phyloP scores from a whole-genome alignment of 371 early-diverging fungal species.

The Mucor circinelloides region DNA sequence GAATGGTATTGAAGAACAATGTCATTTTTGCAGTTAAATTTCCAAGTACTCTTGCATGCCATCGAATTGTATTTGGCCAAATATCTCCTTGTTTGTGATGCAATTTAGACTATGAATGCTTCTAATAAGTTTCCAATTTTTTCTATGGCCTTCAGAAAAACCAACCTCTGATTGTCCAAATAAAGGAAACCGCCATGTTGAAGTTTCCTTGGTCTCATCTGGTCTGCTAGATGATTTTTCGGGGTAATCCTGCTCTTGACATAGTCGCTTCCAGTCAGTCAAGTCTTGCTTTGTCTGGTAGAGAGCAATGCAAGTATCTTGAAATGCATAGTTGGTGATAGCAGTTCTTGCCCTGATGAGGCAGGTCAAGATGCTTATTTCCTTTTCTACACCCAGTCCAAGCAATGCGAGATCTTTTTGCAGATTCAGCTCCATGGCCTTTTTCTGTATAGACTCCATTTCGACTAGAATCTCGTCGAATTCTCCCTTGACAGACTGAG shows the following conservation, averaged over 20 bases:
- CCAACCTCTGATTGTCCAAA: slow-evolving; percentile 34
- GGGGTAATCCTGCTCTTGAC: slow-evolving; percentile 54
- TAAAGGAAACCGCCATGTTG: slow-evolving; percentile 37
- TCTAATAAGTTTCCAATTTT: neutral
- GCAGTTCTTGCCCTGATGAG: slow-evolving; percentile 49
- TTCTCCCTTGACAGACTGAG: slow-evolving; percentile 28
- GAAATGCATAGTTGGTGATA: slow-evolving; percentile 57
- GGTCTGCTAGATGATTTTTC: slow-evolving; percentile 34
- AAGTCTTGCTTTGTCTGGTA: slow-evolving; percentile 48
- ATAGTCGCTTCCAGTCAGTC: slow-evolving; percentile 51
- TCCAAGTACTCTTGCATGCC: slow-evolving; percentile 57
- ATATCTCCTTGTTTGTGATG: slow-evolving; percentile 34
- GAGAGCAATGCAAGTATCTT: slow-evolving; percentile 55
- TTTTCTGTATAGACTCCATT: slow-evolving; percentile 17
- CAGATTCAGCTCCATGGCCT: slow-evolving; percentile 19
- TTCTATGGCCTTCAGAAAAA: neutral
- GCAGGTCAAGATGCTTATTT: slow-evolving; percentile 46
- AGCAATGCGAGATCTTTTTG: slow-evolving; percentile 34
- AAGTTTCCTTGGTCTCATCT: slow-evolving; percentile 35
- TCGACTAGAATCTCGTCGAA: slow-evolving; percentile 20
- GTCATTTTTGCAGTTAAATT: slow-evolving; percentile 67
- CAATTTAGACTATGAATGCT: slow-evolving; percentile 8
- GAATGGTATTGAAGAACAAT: slow-evolving; percentile 58
- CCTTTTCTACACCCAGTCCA: slow-evolving; percentile 51
- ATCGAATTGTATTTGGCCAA: slow-evolving; percentile 59